A percentile compares a stretch with the other conserved stretches of the same genome.
phyloP scores from a whole-genome alignment of 805 yeast species.

The Nakazawaea ernobii region DNA sequence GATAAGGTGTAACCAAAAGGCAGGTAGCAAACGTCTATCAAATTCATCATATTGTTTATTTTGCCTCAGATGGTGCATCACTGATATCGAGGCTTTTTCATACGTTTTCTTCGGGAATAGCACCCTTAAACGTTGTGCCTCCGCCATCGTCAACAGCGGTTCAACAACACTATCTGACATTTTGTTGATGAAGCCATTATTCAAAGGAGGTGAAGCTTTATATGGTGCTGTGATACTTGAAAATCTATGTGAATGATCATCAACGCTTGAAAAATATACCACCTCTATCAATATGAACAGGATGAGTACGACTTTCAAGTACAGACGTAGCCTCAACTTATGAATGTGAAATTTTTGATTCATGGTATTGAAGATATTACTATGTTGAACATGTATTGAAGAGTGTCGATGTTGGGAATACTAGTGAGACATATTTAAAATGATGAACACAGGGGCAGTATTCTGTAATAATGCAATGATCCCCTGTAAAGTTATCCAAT shows the following conservation, averaged over 20 bases:
- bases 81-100: neutral
- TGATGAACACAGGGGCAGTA: too few species aligned
- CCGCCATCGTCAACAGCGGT: too few species aligned
- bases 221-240: too few species aligned
- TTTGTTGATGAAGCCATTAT: too few species aligned
- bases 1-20: conserved; percentile 5
- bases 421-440: too few species aligned
- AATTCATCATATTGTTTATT: neutral
- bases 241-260: neutral
- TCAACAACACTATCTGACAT: too few species aligned
- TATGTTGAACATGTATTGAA: too few species aligned
- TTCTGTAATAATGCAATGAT: too few species aligned
- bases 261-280: neutral
- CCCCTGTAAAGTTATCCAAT: too few species aligned
- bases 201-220: neutral
- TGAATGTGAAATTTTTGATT: too few species aligned
- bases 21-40: conserved; percentile 8
- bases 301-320: neutral
- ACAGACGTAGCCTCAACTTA: neutral
- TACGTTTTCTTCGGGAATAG: neutral
- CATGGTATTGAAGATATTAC: neutral
- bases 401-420: too few species aligned
- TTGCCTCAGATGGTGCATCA: neutral
- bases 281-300: neutral
- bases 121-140: neutral